These are phyloP conservation scores for Botryotinia narcissicola DNA, from an alignment of 2,329 filamentous ascomycete species.

Conservation along the genomic window DNA sequence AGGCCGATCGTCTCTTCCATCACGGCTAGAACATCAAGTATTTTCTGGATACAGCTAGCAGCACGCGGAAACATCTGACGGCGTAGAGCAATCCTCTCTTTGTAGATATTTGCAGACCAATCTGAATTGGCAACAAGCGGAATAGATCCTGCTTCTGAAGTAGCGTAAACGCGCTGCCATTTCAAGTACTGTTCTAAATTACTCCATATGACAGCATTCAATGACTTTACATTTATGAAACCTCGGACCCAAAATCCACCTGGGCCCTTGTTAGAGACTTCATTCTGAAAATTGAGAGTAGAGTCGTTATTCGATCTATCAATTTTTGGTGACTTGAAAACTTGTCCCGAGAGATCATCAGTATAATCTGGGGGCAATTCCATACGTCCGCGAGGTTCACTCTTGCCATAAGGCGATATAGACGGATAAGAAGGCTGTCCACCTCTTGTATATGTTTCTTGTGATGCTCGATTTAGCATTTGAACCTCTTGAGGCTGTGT, in stretches of 20 bases:
- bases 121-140: not conserved
- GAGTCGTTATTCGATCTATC: not conserved
- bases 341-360: not conserved
- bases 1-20: conserved; percentile 20
- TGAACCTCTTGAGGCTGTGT: not conserved
- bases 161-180: not conserved
- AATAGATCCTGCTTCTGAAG: not conserved
- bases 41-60: not conserved
- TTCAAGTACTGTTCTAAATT: not conserved
- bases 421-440: not conserved
- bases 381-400: not conserved
- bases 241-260: not conserved
- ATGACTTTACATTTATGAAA: not conserved
- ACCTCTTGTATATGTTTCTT: not conserved
- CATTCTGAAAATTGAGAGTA: not conserved
- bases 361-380: not conserved
- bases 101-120: not conserved
- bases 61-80: not conserved
- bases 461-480: not conserved
- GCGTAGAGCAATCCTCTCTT: not conserved
- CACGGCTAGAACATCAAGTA: conserved; percentile 14
- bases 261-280: not conserved
- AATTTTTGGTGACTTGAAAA: not conserved
- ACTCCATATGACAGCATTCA: too few species aligned
- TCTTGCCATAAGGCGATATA: not conserved